These are phyloP conservation scores for Triticum turgidum DNA, from an alignment of 176 grass and related monocot species.

Conservation along the genomic window DNA sequence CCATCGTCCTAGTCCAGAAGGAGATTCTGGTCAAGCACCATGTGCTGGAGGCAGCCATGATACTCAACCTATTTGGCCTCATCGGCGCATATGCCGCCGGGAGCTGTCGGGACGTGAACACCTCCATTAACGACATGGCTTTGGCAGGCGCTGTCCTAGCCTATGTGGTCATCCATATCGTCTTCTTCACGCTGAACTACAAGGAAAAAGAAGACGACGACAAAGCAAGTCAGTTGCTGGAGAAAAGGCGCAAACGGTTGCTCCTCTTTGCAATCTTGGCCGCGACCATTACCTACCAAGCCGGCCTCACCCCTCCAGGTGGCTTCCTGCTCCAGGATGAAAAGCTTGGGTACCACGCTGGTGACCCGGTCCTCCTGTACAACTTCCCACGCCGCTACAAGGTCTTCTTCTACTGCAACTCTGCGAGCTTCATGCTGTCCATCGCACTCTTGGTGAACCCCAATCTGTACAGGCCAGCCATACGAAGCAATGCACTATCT, in stretches of 20 bases:
- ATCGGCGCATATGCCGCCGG: constrained; percentile 44
- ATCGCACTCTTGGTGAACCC: constrained; percentile 32
- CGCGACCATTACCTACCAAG: constrained; percentile 47
- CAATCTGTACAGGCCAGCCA: constrained; percentile 32
- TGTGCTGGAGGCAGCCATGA: constrained; percentile 31
- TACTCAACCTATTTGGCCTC: constrained; percentile 42
- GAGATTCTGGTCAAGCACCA: background rate
- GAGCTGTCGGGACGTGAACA: constrained; percentile 18
- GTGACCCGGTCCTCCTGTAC: constrained; percentile 28
- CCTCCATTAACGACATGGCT: constrained; percentile 34
- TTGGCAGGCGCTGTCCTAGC: constrained; percentile 24
- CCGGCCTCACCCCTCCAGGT: constrained; percentile 45
- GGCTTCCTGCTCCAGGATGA: constrained; percentile 21
- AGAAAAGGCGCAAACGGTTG: constrained; percentile 17
- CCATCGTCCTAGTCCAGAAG: constrained; percentile 32
- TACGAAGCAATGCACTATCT: constrained; percentile 34
- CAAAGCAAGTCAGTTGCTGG: background rate
- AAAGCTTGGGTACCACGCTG: background rate
- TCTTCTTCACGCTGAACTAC: constrained; percentile 34
- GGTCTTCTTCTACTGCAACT: constrained; percentile 59
- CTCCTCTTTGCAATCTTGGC: constrained; percentile 45
- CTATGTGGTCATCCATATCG: constrained; percentile 31
- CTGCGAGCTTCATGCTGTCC: constrained; percentile 42
- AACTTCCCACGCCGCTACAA: background rate
- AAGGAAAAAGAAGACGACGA: background rate